A percentile compares a stretch with the other conserved stretches of the same genome.
phyloP scores from a whole-genome alignment of 768 basidiomycete genomes.

The Pleurotus giganteus region DNA sequence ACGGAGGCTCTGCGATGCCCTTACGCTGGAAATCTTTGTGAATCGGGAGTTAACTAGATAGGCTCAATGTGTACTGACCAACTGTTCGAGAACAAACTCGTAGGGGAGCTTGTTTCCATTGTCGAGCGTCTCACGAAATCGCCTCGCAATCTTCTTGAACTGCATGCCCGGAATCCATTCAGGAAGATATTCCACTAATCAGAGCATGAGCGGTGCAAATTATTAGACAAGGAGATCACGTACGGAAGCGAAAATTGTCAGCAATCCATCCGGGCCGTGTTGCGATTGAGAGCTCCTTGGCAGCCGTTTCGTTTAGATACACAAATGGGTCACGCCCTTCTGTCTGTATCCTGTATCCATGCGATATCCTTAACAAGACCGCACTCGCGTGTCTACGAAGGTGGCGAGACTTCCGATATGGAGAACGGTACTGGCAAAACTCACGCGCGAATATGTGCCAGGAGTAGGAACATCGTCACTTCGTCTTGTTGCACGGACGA shows the following conservation, averaged over 20 bases:
- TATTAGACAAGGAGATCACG: neutral
- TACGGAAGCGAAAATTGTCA: conserved; percentile 30
- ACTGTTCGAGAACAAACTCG: conserved; percentile 36
- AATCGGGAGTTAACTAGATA: neutral
- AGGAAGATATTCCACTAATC: conserved; percentile 38
- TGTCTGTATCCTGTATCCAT: conserved; percentile 40
- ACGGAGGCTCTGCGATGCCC: conserved; percentile 34
- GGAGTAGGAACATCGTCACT: conserved; percentile 41
- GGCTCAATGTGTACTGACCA: conserved; percentile 22
- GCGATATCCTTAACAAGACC: conserved; percentile 38
- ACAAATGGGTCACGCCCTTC: conserved; percentile 36
- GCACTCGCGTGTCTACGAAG: conserved; percentile 33
- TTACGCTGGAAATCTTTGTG: conserved; percentile 25
- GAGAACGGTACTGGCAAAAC: too few species aligned
- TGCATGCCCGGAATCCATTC: conserved; percentile 42
- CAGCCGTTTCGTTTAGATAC: conserved; percentile 34
- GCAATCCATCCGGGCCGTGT: conserved; percentile 31
- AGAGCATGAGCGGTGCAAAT: neutral
- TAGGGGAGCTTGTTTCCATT: conserved; percentile 34
- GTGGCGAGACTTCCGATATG: too few species aligned
- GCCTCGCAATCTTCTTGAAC: conserved; percentile 34
- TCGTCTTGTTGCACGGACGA: conserved; percentile 36
- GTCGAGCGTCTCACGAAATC: conserved; percentile 28
- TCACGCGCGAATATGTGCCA: conserved; percentile 38
- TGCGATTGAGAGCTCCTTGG: conserved; percentile 37